phyloP scores from a whole-genome alignment of 352 stramenopile species.

The Lagenidium sp. region DNA sequence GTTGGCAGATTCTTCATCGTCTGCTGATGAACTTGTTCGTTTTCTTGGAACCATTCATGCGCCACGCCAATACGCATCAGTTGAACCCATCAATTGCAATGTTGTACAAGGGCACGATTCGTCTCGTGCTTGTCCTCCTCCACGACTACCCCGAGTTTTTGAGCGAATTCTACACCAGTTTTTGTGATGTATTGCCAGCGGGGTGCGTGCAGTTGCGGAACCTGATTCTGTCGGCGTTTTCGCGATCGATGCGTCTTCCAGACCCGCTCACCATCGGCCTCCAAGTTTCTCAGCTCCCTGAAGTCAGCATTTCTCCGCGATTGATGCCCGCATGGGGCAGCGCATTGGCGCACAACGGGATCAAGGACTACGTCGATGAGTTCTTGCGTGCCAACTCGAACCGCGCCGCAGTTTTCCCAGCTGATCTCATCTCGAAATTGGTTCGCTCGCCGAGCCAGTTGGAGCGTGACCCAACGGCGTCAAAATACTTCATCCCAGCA shows the following conservation, averaged over 20 bases:
- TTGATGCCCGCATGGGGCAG: conserved; percentile 93
- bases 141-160: conserved; percentile 99
- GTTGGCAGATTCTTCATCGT: conserved; percentile 96
- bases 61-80: conserved; percentile 70
- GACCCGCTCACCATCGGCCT: conserved; percentile 98
- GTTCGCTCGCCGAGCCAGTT: conserved; percentile 46
- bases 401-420: conserved; percentile 82
- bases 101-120: conserved; percentile 97
- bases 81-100: conserved; percentile 89
- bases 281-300: conserved; percentile 95
- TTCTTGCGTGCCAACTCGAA: conserved; percentile 90
- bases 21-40: conserved; percentile 97
- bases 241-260: conserved; percentile 94
- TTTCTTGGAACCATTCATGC: conserved; percentile 96
- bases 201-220: conserved; percentile 98
- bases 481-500: conserved; percentile 90
- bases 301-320: conserved; percentile 92
- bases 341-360: conserved; percentile 84
- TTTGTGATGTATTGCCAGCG: conserved; percentile 97
- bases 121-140: conserved; percentile 96
- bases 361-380: conserved; percentile 94
- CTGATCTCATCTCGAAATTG: conserved; percentile 70
- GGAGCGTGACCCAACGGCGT: conserved; percentile 54
- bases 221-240: conserved; percentile 97
- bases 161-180: conserved; percentile 96